Evolutionary conservation across 2,329 filamentous ascomycete species (phyloP), one percentile per base, ranked within the genome.

Genomic region (Apiospora koreana): DNA sequence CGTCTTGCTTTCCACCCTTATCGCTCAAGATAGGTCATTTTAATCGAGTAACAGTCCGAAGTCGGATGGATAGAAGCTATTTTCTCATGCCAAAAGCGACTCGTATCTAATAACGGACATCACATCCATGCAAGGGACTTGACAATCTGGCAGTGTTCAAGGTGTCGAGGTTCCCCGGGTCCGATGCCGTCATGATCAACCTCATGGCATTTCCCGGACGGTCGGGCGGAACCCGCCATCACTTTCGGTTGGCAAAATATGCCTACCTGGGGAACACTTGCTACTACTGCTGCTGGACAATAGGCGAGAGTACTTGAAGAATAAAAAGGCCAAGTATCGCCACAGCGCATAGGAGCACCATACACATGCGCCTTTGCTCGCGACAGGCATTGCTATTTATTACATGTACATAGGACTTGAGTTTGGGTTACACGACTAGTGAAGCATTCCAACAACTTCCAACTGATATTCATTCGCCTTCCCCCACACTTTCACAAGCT

Each of bases 401-500:
- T 38, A n/a, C n/a, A n/a, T n/a, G n/a, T n/a, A n/a, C n/a, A n/a
- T n/a, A 21, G 54, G 38, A 38, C 31, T 38, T 62, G 54, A 23
- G 54, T 38, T 62, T 18, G 28, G 54, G 54, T 38, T 38, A 4
- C 50, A 58, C 50, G 25, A 31, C 50, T 21, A 58, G 50, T 31
- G 16, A 58, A 31, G 25, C 50, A 58, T 31, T 58, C 35, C 35
- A 35, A 35, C 35, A n/a, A n/a, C n/a, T n/a, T n/a, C n/a, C 35
- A 18, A 7, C 50, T 38, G 54, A n/a, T 38, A 62, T 62, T 62
- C 54, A 58, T 62, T 62, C 54, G 35, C 25, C 28, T 45, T 66
- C 65, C 65, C 65, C 65, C 65, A 67, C 65, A 67, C 42, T 46
- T 46, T 67, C 65, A 67, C 65, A 67, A 67, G 65, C 65, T 67